Evolutionary conservation across 2,329 filamentous ascomycete species (phyloP), one percentile per base, ranked within the genome.

Genomic region (Colletotrichum sp.): DNA sequence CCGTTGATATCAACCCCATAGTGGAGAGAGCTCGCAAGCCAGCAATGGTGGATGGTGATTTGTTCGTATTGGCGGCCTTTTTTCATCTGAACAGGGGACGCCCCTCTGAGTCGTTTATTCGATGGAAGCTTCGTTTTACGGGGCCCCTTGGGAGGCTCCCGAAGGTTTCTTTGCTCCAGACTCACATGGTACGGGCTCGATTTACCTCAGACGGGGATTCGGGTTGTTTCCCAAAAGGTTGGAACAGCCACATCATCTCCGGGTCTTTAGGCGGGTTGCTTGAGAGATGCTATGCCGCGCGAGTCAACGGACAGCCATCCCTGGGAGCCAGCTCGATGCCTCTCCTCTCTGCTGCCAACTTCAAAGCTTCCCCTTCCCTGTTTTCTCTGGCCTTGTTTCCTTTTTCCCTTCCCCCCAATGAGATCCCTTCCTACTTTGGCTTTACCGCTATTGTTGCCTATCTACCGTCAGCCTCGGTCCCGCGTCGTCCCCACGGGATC

Each of bases 351-450:
- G 44, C 52, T 69, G 73, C n/a, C 44, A 68, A 57, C 72, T 34
- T 21, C 68, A 49, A 69, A 24, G 55, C 67, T 32, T 26, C 21
- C 32, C n/a, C 30, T 76, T 76, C 73, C 73, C 70, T 68, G 64
- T 73, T 76, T 76, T 67, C 39, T 28, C 26, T 62, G 18, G 26
- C 7, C 26, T 49, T 49, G 9, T n/a, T 49, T 49, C 39, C 39
- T n/a, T 49, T 49, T 49, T n/a, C 0, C 9, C 9, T 9, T 63
- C 34, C 68, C 21, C 30, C 59, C 44, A 26, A 49, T n/a, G 9
- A 68, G 52, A 68, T 72, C 59, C 66, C 36, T 74, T 65, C 68
- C 60, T 62, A 30, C 24, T 59, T 39, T 24, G 34, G 32, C 57
- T 64, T 62, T 59, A 26, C 60, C 71, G 57, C 71, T 71, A 49